A percentile compares a stretch with the other conserved stretches of the same genome.
Conservation (phyloP, 371 early-diverging fungal species). For the Rhizopus stolonifer region DNA sequence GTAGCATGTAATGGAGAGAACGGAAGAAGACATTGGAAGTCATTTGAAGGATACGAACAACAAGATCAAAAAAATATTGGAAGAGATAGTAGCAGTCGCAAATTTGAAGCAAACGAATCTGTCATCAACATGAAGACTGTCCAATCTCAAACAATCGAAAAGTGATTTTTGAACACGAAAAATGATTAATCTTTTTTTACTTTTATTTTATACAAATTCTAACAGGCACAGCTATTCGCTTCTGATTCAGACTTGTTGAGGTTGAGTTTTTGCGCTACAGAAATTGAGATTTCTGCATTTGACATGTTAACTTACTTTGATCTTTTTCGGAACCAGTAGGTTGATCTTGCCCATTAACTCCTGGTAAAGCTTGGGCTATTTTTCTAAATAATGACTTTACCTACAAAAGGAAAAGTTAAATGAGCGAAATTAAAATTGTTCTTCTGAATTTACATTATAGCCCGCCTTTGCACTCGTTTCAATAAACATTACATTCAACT, state of each 20-base stretch:
- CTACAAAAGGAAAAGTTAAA: conserved; percentile 12
- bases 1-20: no score
- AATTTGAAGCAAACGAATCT: no score
- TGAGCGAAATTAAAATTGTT: neutral
- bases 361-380: conserved; percentile 94
- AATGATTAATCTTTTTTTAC: no score
- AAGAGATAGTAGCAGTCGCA: no score
- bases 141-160: no score
- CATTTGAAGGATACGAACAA: no score
- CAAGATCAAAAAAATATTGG: no score
- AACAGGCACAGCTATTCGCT: conserved; percentile 40
- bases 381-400: conserved; percentile 92
- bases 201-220: no score
- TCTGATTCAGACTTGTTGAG: conserved; percentile 27
- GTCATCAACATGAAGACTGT: no score
- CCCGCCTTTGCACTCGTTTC: conserved; percentile 98
- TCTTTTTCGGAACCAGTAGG: conserved; percentile 35
- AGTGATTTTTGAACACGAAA: no score
- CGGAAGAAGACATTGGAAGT: no score
- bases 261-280: conserved; percentile 41
- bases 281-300: neutral
- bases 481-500: conserved; percentile 93
- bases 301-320: conserved; percentile 38
- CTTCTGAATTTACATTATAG: conserved; percentile 67
- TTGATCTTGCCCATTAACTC: conserved; percentile 61